Percentiles rank a stretch among this genome's conserved stretches.
phyloP scores from a whole-genome alignment of 1,284 basidiomycete species.

The Cryptococcus sp. region DNA sequence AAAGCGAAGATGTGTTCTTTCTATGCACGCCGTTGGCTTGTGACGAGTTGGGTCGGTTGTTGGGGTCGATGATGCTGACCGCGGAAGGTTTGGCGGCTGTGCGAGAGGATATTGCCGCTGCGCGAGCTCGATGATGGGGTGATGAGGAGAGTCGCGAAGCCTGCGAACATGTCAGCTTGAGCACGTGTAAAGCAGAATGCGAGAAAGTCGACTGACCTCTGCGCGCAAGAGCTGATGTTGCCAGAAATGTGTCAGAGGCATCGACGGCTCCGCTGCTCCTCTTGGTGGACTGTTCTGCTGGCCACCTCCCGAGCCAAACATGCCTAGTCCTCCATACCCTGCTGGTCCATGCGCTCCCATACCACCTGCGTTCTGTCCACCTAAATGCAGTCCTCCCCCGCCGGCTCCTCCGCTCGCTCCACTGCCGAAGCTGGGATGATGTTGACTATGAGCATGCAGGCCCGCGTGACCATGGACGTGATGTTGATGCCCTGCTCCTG shows the following conservation, averaged over 20 bases:
- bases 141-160: conserved; percentile 58
- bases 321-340: conserved; percentile 26
- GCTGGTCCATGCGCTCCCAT: conserved; percentile 22
- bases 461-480: conserved; percentile 28
- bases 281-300: conserved; percentile 44
- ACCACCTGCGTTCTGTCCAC: conserved; percentile 15
- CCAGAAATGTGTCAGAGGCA: conserved; percentile 50
- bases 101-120: conserved; percentile 60
- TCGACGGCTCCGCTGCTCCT: conserved; percentile 28
- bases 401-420: conserved; percentile 14
- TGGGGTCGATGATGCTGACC: conserved; percentile 56
- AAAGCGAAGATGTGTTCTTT: conserved; percentile 41
- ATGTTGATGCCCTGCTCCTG: conserved; percentile 26
- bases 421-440: conserved; percentile 17
- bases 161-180: conserved; percentile 22
- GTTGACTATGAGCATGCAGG: conserved; percentile 26
- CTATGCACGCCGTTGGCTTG: conserved; percentile 54
- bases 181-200: neutral
- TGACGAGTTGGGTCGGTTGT: conserved; percentile 38
- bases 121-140: conserved; percentile 61
- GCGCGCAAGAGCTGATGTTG: conserved; percentile 52
- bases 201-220: conserved; percentile 35
- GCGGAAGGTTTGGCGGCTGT: conserved; percentile 56
- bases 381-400: conserved; percentile 16
- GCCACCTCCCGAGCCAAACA: conserved; percentile 17